Base-by-base conservation (phyloP, 163 green algal genomes). In the Scenedesmus sp. region DNA sequence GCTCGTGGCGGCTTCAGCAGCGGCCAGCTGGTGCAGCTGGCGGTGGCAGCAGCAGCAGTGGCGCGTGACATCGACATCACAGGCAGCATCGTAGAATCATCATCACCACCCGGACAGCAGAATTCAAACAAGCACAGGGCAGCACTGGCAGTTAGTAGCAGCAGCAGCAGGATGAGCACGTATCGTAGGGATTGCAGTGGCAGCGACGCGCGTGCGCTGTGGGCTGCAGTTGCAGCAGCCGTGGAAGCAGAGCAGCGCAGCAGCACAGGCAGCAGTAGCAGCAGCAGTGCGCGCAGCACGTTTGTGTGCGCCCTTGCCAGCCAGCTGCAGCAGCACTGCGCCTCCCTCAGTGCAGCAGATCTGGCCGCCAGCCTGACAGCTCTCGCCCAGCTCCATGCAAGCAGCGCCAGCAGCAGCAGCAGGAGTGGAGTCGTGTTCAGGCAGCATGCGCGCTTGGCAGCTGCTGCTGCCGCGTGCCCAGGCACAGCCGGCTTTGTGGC, bases 401-500 rank as follows among this genome's bases (percentile, higher is more conserved):
- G 18, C 81, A 52, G 52, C 81, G n/a, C 9, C 82, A 84, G 52
- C 46, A 84, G 86, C 64, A 90, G 64, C 70, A 74, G 86, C 86
- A 84, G 70, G 20, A 73, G 64, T 81, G 10, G 26, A 9, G 7
- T 57, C 0, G 9, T 9, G 13, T 59, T 60, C 16, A 76, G 66
- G 66, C 26, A 76, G 66, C 66, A 34, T 9, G 7, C 26, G 66
- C 66, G 66, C 7, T 12, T 7, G 18, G 74, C 74, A 57, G 74
- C 74, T 20, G 74, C 74, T n/a, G 74, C 74, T 57, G 74, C 74
- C 13, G 74, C 74, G 18, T 55, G 74, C 16, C 26, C 34, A 8
- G 74, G 18, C 34, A 83, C 79, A 34, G 70, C 52, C 59, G 52
- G 15, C 1, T 85, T 85, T 76, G 77, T 9, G 18, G 46, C 86